A percentile compares a stretch with the other conserved stretches of the same genome.
Evolutionary conservation across 805 yeast species (phyloP).

Genomic region (Wickerhamiella vanderwaltii): DNA sequence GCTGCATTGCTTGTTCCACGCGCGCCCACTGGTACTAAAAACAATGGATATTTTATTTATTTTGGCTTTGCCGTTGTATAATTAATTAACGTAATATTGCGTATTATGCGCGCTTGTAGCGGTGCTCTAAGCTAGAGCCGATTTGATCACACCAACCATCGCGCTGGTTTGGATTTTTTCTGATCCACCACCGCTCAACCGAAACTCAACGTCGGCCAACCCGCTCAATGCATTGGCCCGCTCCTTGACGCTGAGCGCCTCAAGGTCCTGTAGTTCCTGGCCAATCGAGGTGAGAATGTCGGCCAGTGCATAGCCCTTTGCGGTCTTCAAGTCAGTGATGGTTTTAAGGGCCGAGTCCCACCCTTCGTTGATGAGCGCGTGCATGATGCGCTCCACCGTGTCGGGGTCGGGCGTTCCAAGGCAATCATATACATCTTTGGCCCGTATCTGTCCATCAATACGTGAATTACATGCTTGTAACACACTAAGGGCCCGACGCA

Average conservation of each 20-base stretch:
- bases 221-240: conserved; percentile 56
- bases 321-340: conserved; percentile 48
- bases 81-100: too few species aligned
- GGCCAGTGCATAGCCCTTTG: conserved; percentile 79
- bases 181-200: conserved; percentile 83
- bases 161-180: conserved; percentile 86
- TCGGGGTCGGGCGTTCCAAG: conserved; percentile 91
- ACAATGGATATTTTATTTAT: too few species aligned
- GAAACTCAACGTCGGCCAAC: conserved; percentile 79
- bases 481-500: conserved; percentile 90
- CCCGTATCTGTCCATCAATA: conserved; percentile 46
- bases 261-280: conserved; percentile 54
- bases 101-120: too few species aligned
- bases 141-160: conserved; percentile 72
- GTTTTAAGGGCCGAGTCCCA: conserved; percentile 71
- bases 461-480: conserved; percentile 90
- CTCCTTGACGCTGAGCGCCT: conserved; percentile 44
- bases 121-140: conserved; percentile 31
- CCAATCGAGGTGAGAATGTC: conserved; percentile 73
- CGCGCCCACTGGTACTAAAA: too few species aligned
- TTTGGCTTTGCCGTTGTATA: too few species aligned
- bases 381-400: conserved; percentile 64
- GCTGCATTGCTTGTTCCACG: neutral
- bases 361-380: conserved; percentile 71
- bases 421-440: conserved; percentile 77